These are phyloP conservation scores for Neurospora intermedia DNA, from an alignment of 495 filamentous ascomycete genomes.

Conservation along the genomic window DNA sequence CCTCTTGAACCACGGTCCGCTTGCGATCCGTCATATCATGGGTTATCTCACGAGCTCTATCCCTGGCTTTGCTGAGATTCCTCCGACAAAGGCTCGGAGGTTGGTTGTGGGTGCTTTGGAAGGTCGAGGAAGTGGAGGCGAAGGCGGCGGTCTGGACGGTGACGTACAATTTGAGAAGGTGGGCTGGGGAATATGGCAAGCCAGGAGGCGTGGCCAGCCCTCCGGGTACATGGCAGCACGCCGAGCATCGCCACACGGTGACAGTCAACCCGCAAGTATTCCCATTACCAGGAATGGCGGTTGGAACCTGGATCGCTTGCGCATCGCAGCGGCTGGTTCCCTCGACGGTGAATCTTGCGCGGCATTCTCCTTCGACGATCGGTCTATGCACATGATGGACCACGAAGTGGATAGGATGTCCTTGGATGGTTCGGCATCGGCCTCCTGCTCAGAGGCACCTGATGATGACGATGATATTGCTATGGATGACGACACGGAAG, in stretches of 20 bases:
- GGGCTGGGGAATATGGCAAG: constrained; percentile 96
- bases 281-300: constrained; percentile 49
- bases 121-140: constrained; percentile 52
- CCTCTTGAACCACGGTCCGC: constrained; percentile 74
- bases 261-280: constrained; percentile 50
- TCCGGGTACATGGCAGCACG: constrained; percentile 36
- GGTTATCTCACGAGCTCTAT: constrained; percentile 85
- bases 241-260: constrained; percentile 35
- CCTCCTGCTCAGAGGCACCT: constrained; percentile 66
- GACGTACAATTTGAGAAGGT: constrained; percentile 92
- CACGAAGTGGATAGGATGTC: constrained; percentile 96
- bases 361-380: constrained; percentile 61
- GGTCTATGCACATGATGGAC: constrained; percentile 62
- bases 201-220: constrained; percentile 58
- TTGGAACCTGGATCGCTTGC: constrained; percentile 37
- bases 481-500: constrained; percentile 57
- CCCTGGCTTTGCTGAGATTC: constrained; percentile 84
- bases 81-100: constrained; percentile 83
- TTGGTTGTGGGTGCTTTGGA: constrained; percentile 79
- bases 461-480: constrained; percentile 58
- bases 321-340: constrained; percentile 32
- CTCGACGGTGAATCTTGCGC: constrained; percentile 32
- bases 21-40: constrained; percentile 93
- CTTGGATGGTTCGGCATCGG: constrained; percentile 60
- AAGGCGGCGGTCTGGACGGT: constrained; percentile 54